These are phyloP conservation scores for Penicillium sp. DNA, from an alignment of 2,329 filamentous ascomycete genomes.

Conservation along the genomic window DNA sequence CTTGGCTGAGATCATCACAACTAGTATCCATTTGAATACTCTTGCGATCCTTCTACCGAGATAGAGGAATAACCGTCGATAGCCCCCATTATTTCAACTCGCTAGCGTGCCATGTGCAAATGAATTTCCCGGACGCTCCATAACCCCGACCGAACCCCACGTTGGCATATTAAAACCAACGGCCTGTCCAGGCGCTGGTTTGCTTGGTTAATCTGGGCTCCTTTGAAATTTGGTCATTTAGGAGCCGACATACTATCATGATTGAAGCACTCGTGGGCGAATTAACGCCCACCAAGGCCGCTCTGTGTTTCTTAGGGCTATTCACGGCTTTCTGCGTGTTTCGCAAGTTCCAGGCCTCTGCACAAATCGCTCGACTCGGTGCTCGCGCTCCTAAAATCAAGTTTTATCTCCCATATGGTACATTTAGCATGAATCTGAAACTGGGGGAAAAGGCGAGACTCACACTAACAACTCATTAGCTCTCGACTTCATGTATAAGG, in stretches of 20 bases:
- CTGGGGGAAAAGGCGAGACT: too few relatives aligned
- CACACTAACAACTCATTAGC: conserved; percentile 47
- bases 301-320: conserved; percentile 41
- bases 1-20: background rate
- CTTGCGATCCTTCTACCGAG: background rate
- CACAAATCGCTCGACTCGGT: conserved; percentile 36
- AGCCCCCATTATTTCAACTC: background rate
- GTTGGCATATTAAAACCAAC: background rate
- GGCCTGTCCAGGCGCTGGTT: background rate
- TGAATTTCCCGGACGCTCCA: background rate
- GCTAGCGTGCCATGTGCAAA: conserved; percentile 2
- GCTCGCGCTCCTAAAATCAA: conserved; percentile 36
- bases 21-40: background rate
- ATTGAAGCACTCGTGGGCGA: conserved; percentile 52
- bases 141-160: background rate
- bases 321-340: conserved; percentile 42
- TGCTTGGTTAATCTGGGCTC: background rate
- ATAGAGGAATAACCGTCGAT: background rate
- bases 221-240: background rate
- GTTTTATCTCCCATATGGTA: conserved; percentile 41
- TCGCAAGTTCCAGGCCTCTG: conserved; percentile 32
- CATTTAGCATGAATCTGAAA: background rate
- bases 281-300: conserved; percentile 46
- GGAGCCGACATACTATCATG: conserved; percentile 38
- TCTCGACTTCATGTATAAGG: conserved; percentile 63